phyloP scores from a whole-genome alignment of 371 early-diverging fungal genomes.

The Mucor ambiguus region DNA sequence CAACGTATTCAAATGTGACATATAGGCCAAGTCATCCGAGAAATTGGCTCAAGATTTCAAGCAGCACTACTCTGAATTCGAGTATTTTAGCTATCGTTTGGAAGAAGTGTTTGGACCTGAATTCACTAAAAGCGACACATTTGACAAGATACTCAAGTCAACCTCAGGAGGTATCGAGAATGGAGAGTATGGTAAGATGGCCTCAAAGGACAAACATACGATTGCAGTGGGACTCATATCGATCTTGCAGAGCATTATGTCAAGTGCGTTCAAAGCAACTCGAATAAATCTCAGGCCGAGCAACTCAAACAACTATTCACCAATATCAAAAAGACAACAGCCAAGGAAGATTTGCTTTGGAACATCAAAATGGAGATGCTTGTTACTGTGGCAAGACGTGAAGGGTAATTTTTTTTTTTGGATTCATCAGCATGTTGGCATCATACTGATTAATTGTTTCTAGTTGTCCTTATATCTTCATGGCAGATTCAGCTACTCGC shows the following conservation, averaged over 20 bases:
- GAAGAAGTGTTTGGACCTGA: conserved; percentile 36
- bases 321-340: conserved; percentile 50
- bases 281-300: conserved; percentile 11
- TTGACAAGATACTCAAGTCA: conserved; percentile 29
- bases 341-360: conserved; percentile 63
- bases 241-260: conserved; percentile 29
- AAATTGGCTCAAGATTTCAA: conserved; percentile 38
- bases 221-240: no score
- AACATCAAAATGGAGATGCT: conserved; percentile 66
- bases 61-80: conserved; percentile 27
- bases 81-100: conserved; percentile 31
- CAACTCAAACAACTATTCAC: conserved; percentile 31
- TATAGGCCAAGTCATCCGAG: conserved; percentile 26
- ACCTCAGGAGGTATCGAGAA: conserved; percentile 27
- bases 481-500: conserved; percentile 83
- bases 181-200: conserved; percentile 25
- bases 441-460: background rate
- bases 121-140: conserved; percentile 23
- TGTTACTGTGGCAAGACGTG: conserved; percentile 36
- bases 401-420: conserved; percentile 30
- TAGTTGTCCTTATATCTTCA: conserved; percentile 68
- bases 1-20: background rate
- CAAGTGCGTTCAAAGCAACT: conserved; percentile 15
- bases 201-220: no score
- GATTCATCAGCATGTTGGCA: background rate